Evolutionary conservation across 306 rosid genomes (phyloP).

Genomic region (Rosa chinensis): DNA sequence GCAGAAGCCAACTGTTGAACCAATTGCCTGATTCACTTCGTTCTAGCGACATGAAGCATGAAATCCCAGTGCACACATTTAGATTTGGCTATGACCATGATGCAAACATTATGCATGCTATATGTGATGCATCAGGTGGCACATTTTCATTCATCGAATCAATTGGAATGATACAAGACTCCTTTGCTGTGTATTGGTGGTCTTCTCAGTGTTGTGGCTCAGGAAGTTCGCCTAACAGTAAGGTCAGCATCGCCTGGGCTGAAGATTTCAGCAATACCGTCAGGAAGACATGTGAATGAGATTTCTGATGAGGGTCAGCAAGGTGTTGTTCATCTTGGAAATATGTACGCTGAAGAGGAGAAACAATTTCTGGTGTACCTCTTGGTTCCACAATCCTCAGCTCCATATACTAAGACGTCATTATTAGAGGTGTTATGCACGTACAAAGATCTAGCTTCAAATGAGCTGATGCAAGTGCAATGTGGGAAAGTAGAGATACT

Average conservation of each 20-base stretch:
- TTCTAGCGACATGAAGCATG: too few species aligned
- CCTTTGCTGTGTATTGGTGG: too few species aligned
- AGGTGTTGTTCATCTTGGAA: constrained; percentile 16
- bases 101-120: too few species aligned
- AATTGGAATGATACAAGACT: too few species aligned
- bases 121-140: too few species aligned
- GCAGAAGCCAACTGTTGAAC: too few species aligned
- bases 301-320: constrained; percentile 27
- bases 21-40: too few species aligned
- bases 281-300: constrained; percentile 9
- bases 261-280: constrained; percentile 14
- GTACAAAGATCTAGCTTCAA: constrained; percentile 2
- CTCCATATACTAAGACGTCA: background rate
- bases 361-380: constrained; percentile 31
- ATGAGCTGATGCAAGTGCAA: background rate
- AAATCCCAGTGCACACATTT: too few species aligned
- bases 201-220: constrained; percentile 29
- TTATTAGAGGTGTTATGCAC: constrained; percentile 3
- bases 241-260: constrained; percentile 21
- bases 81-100: too few species aligned
- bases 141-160: too few species aligned
- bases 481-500: background rate
- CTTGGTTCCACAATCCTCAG: constrained; percentile 4
- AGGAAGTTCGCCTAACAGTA: constrained; percentile 30
- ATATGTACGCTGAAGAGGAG: constrained; percentile 33